Percentiles rank a stretch among this genome's conserved stretches.
Evolutionary conservation across 305 asterid genomes (phyloP).

Genomic region (Plantago lanceolata): DNA sequence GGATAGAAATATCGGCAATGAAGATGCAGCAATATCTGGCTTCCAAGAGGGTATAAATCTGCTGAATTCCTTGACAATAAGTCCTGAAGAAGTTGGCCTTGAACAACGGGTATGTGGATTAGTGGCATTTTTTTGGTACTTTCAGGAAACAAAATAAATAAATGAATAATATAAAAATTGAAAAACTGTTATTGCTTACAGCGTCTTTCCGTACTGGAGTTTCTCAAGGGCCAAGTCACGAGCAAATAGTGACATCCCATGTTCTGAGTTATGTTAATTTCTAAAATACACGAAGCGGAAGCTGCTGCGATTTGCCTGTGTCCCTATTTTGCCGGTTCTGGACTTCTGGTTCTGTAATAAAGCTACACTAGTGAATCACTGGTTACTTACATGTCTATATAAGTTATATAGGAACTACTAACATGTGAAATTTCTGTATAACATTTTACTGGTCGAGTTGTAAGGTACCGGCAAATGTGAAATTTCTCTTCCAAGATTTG

Average conservation of each 20-base stretch:
- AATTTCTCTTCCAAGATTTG: not conserved
- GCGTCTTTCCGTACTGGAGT: constrained; percentile 75
- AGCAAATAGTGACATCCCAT: constrained; percentile 31
- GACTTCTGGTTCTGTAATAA: constrained; percentile 17
- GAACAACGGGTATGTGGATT: constrained; percentile 57
- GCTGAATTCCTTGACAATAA: constrained; percentile 50
- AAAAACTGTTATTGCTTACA: constrained; percentile 37
- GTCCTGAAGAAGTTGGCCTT: constrained; percentile 47
- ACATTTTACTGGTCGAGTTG: not conserved
- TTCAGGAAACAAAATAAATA: too few species aligned
- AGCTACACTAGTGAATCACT: constrained; percentile 7
- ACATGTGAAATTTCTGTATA: constrained; percentile 11
- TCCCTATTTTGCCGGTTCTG: constrained; percentile 18
- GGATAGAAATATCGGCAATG: constrained; percentile 74
- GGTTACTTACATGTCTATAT: constrained; percentile 20
- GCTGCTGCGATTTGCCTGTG: too few species aligned
- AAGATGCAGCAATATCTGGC: constrained; percentile 54
- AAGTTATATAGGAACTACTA: constrained; percentile 19
- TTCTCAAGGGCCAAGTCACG: constrained; percentile 52
- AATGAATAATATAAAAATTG: too few species aligned
- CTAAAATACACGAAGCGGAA: constrained; percentile 2
- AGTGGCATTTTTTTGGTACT: too few species aligned
- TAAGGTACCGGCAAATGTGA: not conserved
- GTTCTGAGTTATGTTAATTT: not conserved
- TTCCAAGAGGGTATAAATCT: constrained; percentile 72